Base-by-base conservation (phyloP, 192 early-diverging fungal species). In the Podila epigama region DNA sequence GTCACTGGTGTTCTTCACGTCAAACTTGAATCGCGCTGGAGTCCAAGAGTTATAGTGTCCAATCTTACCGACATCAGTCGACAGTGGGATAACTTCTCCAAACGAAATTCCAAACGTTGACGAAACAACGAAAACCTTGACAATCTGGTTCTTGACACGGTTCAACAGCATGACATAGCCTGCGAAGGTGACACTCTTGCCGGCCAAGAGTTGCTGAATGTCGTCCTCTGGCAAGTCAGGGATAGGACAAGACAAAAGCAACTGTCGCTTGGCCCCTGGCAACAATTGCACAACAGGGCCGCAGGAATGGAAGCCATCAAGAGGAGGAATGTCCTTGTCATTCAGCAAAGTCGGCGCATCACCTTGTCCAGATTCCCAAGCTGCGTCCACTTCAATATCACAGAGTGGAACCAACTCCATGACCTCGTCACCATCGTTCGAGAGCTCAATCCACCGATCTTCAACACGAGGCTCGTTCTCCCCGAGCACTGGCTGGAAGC, bases 11-110 rank as follows among this genome's bases (percentile, higher is more conserved):
- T 96, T 96, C 8, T 81, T 70, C 12, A 94, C 58, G 9, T 83
- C 70, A 69, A 95, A 91, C 18, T 78, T 61, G 56, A 93, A 86
- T 44, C 65, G 64, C 13, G 83, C 84, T 11, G 85, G 82, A 29
- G 85, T 75, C 92, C 91, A 94, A 11, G 86, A 86, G 69, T 90
- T 94, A 25, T 84, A 80, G 61, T 93, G 87, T 5, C 93, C 92
- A 48, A 94, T 88, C 69, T 92, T 93, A 2, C 94, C 94, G 13
- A 96, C 56, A 58, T 96, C 88, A 4, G 82, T 81, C 18, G 82
- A 84, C 4, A 94, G 59, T 13, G 73, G 73, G 1, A 57, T 22
- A 25, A 77, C 50, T 31, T 82, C 82, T 3, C 81, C 88, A 10
- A 79, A 66, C 1, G 92, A 90, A 9, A 90, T 70, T 33, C 89